Base-by-base conservation (phyloP, 2,329 filamentous ascomycete species). In the Scedosporium apiospermum region DNA sequence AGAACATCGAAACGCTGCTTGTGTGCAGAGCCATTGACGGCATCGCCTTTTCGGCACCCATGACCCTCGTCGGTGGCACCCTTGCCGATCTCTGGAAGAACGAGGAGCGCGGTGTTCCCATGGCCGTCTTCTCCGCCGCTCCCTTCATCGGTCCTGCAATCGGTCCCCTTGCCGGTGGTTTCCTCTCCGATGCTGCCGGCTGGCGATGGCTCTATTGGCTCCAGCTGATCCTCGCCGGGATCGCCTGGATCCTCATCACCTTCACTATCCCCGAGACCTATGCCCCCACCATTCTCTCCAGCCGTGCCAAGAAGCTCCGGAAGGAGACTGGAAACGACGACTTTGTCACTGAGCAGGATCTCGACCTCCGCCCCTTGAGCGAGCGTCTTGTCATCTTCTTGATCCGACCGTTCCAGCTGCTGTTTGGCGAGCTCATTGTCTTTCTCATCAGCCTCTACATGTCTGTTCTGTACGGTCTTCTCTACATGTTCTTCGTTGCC, bases 261-360 rank as follows among this genome's bases (percentile, higher is more conserved):
- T 93, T 96, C 74, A 95, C 90, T n/a, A 88, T 96, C 0, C 90
- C 91, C 1, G 92, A 96, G 74, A 96, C 92, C 0, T 96, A 95
- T 72, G 87, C 91, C 0, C 91, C 92, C 0, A 89, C 85, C 0
- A 86, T 96, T 60, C 83, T 97, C 16, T 82, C 84, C 61, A 76
- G 76, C 34, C 83, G 91, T 12, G 92, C 92, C 2, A 79, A 81
- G 69, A 89, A 90, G 72, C 77, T 95, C 65, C 83, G 91, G 61
- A 84, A 87, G 70, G 74, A 85, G 38, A 88, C 89, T 1, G 86
- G 87, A 23, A 83, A 90, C 65, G 67, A 76, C 1, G 83, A 82
- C 65, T 88, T 88, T 70, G 88, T 91, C 46, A 93, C 91, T 0
- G 90, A 95, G 73, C 83, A 88, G 69, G 91, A 96, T 62, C 82